Percentiles rank a stretch among this genome's conserved stretches.
These are phyloP conservation scores for Macrophomina pseudophaseolina DNA, from an alignment of 2,329 filamentous ascomycete species.

Conservation along the genomic window DNA sequence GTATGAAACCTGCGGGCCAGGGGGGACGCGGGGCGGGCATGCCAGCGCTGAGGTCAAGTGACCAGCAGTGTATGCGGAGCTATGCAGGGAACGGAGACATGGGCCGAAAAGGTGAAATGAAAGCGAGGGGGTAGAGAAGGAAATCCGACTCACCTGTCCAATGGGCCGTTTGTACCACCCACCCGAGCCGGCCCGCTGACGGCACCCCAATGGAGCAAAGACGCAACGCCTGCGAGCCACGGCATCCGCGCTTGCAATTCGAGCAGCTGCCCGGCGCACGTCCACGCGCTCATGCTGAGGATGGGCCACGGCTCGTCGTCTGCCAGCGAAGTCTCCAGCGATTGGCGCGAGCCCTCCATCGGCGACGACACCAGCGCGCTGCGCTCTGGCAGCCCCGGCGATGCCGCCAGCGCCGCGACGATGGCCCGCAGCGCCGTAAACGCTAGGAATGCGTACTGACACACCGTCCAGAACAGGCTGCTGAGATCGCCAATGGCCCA, in stretches of 20 bases:
- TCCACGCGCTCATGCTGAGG: slow-evolving; percentile 77
- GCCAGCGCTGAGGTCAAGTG: slow-evolving; percentile 61
- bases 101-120: slow-evolving; percentile 39
- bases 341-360: slow-evolving; percentile 39
- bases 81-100: slow-evolving; percentile 31
- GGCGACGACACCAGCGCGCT: slow-evolving; percentile 40
- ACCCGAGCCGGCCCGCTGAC: slow-evolving; percentile 76
- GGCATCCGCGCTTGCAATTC: slow-evolving; percentile 84
- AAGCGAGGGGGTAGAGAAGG: slow-evolving; percentile 31
- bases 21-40: slow-evolving; percentile 12
- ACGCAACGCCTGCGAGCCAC: slow-evolving; percentile 79
- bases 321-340: slow-evolving; percentile 30
- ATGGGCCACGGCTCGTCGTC: slow-evolving; percentile 59
- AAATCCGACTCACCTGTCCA: slow-evolving; percentile 82
- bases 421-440: slow-evolving; percentile 71
- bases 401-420: slow-evolving; percentile 67
- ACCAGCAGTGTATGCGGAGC: slow-evolving; percentile 62
- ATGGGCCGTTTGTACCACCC: slow-evolving; percentile 73
- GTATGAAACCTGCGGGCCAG: slow-evolving; percentile 20
- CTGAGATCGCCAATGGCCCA: slow-evolving; percentile 24
- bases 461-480: slow-evolving; percentile 56
- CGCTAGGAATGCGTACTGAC: slow-evolving; percentile 57
- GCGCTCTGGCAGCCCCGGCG: slow-evolving; percentile 69
- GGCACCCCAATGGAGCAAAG: slow-evolving; percentile 75
- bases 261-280: slow-evolving; percentile 72